Base-by-base conservation (phyloP, 2,329 filamentous ascomycete species). In the Periconia sp. region DNA sequence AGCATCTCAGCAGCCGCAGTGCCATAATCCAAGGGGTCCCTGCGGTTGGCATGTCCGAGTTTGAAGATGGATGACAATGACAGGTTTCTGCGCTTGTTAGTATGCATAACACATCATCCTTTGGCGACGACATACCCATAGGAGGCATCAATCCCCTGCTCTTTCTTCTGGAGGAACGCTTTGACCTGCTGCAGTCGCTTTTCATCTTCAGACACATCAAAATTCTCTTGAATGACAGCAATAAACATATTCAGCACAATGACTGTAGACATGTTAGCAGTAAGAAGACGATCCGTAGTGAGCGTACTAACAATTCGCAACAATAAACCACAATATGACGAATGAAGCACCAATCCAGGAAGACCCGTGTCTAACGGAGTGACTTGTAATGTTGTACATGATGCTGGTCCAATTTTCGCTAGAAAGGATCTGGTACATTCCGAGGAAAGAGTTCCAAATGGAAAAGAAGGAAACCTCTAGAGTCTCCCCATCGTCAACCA, bases 171-270 rank as follows among this genome's bases (percentile, higher is more conserved):
- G 43, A 99, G 79, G 65, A 97, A 99, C 1, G 93, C 91, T 67
- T 92, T 93, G 56, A 99, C 92, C 75, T 99, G 95, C 71, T 97
- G 91, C 57, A 97, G 77, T 18, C 95, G 91, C 76, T 99, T 99
- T 73, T 97, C 92, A 70, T 99, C 95, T 72, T 99, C 94, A 3
- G 92, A 96, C 23, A 99, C 92, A 75, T 99, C 94, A 71, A 99
- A 99, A 68, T 96, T 99, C 71, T 99, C 94, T 74, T 99, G 94
- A 61, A 99, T 99, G 77, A 99, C 94, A 81, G 94, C 94, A 90
- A 99, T 97, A 80, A 99, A 99, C 94, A 99, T 99, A 70, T 97
- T 99, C 78, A 99, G 78, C 57, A 97, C 84, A 76, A 99, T 96
- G 71, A 97, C 69, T 72, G 30, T 42, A 8, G 1, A 13, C 10